Base-by-base conservation (phyloP, 2,329 filamentous ascomycete species). In the Colletotrichum sojae region DNA sequence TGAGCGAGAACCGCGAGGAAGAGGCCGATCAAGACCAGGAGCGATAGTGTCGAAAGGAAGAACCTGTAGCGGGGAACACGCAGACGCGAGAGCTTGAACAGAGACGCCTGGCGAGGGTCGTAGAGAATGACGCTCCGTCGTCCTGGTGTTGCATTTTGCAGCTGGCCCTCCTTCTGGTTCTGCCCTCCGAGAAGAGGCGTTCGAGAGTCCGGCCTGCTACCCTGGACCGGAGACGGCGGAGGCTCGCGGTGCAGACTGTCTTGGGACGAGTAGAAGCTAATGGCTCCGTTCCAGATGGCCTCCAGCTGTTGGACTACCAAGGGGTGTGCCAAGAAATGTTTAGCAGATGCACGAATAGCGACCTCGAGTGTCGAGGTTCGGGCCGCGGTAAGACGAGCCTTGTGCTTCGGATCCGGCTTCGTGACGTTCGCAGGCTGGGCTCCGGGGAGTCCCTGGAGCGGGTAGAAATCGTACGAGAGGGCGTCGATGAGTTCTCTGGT, bases 231-330 rank as follows among this genome's bases (percentile, higher is more conserved):
- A 5, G 74, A 75, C 1, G 79, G 73, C 22, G 79, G 76, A 8
- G 81, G 78, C 36, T 84, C 85, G 55, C 94, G 90, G 78, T 98
- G 95, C 25, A 98, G 83, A 72, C 89, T 92, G 78, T 98, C 95
- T 5, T 94, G 94, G 13, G 92, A 90, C 2, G 94, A 96, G 80
- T 97, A 94, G 76, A 98, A 98, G 73, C 96, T 94, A 72, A 98
- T 96, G 18, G 93, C 95, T 31, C 95, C 95, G 20, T 94, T 95
- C 95, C 95, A 98, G 71, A 98, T 97, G 52, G 94, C 95, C 79
- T 98, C 94, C n/a, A 98, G 85, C 77, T 98, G 95, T 79, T 97
- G 94, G 9, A 98, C 92, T 0, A 98, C 94, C 4, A 98, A 85
- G 0, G 95, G 95, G 76, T 98, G 95, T 9, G 95, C 92, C 5